phyloP scores from a whole-genome alignment of 1,284 basidiomycete species.

The Cerioporus squamosus region DNA sequence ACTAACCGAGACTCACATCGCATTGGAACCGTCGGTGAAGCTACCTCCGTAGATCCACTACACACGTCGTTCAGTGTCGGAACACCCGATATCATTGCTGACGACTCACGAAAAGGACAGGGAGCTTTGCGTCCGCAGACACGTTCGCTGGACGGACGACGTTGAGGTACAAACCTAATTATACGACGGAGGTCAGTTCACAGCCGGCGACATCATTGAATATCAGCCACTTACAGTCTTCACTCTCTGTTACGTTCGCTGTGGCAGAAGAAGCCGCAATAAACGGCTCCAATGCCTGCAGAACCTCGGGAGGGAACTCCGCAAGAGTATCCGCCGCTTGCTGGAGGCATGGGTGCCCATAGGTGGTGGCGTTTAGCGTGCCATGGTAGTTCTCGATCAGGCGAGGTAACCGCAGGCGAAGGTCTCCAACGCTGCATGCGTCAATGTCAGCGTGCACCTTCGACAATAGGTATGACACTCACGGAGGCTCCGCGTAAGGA shows the following conservation, averaged over 20 bases:
- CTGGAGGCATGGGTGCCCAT: conserved; percentile 55
- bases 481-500: conserved; percentile 53
- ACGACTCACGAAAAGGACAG: conserved; percentile 55
- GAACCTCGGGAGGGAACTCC: not conserved
- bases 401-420: conserved; percentile 48
- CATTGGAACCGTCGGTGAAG: too few species aligned
- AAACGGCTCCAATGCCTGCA: conserved; percentile 23
- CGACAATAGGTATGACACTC: conserved; percentile 8
- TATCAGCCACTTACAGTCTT: conserved; percentile 23
- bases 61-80: too few species aligned
- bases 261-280: conserved; percentile 15
- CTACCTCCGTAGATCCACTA: conserved; percentile 58
- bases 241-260: conserved; percentile 5
- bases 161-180: not conserved
- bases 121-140: conserved; percentile 42
- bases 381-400: conserved; percentile 42
- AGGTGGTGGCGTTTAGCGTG: conserved; percentile 42
- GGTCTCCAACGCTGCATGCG: conserved; percentile 9
- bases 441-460: too few species aligned
- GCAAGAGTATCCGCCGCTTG: conserved; percentile 30
- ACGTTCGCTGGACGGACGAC: conserved; percentile 41
- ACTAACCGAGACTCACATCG: not conserved
- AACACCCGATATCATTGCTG: not conserved
- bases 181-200: too few species aligned
- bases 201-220: too few species aligned